Evolutionary conservation across 2,329 filamentous ascomycete genomes (phyloP).

Genomic region (Lasiodiplodia citricola): DNA sequence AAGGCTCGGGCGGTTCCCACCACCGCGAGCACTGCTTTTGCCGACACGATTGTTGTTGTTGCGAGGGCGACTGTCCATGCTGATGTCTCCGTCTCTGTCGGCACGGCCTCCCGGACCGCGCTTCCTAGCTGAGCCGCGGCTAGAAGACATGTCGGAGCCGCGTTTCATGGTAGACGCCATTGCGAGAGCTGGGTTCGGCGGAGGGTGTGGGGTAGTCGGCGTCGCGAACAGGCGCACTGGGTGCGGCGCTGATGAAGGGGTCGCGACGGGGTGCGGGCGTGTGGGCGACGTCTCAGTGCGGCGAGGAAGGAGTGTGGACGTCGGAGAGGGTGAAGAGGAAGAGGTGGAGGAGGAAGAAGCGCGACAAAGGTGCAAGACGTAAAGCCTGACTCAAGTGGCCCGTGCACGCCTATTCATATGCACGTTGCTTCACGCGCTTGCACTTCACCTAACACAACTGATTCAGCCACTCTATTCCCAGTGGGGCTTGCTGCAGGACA

Average conservation of each 20-base stretch:
- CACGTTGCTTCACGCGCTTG: neutral
- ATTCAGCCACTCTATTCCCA: neutral
- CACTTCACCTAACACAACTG: neutral
- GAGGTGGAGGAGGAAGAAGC: slow-evolving; percentile 6
- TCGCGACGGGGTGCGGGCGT: neutral
- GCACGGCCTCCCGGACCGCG: slow-evolving; percentile 38
- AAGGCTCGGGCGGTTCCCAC: neutral
- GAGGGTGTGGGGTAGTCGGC: neutral
- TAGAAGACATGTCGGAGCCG: neutral
- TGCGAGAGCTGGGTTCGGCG: neutral
- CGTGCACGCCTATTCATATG: slow-evolving; percentile 1
- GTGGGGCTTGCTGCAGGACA: neutral
- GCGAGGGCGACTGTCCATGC: slow-evolving; percentile 58
- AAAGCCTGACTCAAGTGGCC: neutral
- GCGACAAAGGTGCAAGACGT: slow-evolving; percentile 13
- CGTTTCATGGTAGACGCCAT: slow-evolving; percentile 25
- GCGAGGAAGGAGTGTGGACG: neutral
- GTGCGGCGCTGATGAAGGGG: neutral
- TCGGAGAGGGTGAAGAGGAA: neutral
- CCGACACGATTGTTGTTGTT: slow-evolving; percentile 35
- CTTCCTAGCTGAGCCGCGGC: slow-evolving; percentile 5
- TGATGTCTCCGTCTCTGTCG: slow-evolving; percentile 67
- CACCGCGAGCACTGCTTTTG: slow-evolving; percentile 31
- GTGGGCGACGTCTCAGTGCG: neutral
- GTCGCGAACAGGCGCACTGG: neutral